phyloP scores from a whole-genome alignment of 2,329 filamentous ascomycete species.

The Apiospora hydei region DNA sequence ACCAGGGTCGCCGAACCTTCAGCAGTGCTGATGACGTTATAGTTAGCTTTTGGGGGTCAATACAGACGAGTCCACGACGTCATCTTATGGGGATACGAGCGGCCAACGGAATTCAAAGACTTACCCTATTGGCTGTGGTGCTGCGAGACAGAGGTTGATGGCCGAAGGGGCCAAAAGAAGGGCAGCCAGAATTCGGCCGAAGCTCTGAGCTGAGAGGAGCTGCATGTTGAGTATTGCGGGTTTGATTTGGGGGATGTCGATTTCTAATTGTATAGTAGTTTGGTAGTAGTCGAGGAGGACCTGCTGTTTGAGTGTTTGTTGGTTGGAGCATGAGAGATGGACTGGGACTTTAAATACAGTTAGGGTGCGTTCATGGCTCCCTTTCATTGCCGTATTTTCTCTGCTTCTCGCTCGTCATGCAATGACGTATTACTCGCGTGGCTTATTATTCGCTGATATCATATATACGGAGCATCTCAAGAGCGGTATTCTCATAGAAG shows the following conservation, averaged over 20 bases:
- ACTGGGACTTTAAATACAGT: background rate
- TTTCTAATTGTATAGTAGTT: background rate
- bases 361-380: background rate
- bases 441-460: background rate
- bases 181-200: background rate
- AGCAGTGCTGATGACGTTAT: background rate
- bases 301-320: background rate
- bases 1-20: background rate
- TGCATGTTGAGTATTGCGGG: background rate
- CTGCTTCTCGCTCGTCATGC: too few relatives aligned
- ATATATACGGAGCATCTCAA: too few relatives aligned
- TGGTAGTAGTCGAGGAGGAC: background rate
- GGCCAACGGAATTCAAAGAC: background rate
- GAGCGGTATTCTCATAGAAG: too few relatives aligned
- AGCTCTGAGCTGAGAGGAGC: constrained; percentile 8
- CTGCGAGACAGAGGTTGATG: constrained; percentile 9
- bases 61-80: background rate
- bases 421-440: background rate
- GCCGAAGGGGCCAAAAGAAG: constrained; percentile 2
- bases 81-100: background rate
- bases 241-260: background rate
- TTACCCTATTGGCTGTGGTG: constrained; percentile 8
- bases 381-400: too few relatives aligned
- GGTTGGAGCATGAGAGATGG: background rate
- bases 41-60: background rate